Percentiles rank a stretch among this genome's conserved stretches.
phyloP scores from a whole-genome alignment of 495 filamentous ascomycete species.

The Hypoxylon subgilvum region DNA sequence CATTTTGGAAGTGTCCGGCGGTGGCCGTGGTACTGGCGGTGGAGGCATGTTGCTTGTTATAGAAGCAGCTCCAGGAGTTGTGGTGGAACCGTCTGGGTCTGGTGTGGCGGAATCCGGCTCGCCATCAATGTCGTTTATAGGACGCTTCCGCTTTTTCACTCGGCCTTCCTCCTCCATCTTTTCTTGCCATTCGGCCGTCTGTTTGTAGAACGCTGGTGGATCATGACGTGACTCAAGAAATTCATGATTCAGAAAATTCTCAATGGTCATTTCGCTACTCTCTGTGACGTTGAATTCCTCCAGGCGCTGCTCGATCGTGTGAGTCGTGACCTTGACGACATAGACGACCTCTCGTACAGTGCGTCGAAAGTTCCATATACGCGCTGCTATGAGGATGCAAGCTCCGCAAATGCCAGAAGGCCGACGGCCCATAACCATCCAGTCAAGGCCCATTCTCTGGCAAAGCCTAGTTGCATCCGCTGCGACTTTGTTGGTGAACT shows the following conservation, averaged over 20 bases:
- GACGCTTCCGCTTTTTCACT: slow-evolving; percentile 52
- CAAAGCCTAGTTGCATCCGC: slow-evolving; percentile 84
- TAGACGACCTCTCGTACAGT: slow-evolving; percentile 93
- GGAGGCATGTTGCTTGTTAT: slow-evolving; percentile 30
- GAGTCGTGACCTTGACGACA: slow-evolving; percentile 90
- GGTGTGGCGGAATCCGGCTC: slow-evolving; percentile 36
- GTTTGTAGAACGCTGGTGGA: slow-evolving; percentile 80
- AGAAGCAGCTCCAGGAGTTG: slow-evolving; percentile 19
- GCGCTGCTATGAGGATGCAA: slow-evolving; percentile 88
- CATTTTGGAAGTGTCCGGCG: slow-evolving; percentile 34
- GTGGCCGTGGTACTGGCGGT: slow-evolving; percentile 30
- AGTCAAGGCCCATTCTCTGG: slow-evolving; percentile 90
- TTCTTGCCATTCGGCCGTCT: slow-evolving; percentile 58
- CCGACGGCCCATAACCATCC: slow-evolving; percentile 91
- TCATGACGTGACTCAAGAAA: slow-evolving; percentile 64
- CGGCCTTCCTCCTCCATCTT: slow-evolving; percentile 52
- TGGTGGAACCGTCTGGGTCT: slow-evolving; percentile 6
- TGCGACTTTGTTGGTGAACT: slow-evolving; percentile 76
- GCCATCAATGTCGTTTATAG: slow-evolving; percentile 43
- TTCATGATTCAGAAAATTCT: slow-evolving; percentile 77
- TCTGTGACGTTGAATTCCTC: slow-evolving; percentile 86
- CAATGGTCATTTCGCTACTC: slow-evolving; percentile 78
- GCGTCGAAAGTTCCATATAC: slow-evolving; percentile 96
- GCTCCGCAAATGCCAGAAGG: slow-evolving; percentile 95
- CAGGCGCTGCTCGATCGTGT: slow-evolving; percentile 86